Evolutionary conservation across 2,329 filamentous ascomycete species (phyloP).

Genomic region (Alternaria triticimaculans): DNA sequence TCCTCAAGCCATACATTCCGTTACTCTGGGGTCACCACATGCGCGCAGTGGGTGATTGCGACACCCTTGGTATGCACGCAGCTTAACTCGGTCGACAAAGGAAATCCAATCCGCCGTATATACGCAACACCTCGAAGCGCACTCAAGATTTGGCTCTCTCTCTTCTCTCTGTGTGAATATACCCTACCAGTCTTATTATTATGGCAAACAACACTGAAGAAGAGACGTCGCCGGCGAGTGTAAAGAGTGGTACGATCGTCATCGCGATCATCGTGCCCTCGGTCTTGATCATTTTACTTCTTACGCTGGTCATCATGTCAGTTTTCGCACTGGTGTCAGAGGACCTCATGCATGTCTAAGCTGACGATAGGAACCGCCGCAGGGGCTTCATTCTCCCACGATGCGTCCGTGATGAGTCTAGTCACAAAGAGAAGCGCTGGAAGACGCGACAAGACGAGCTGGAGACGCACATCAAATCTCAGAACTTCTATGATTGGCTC

Average conservation of each 20-base stretch:
- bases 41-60: constrained; percentile 9
- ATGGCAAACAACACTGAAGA: constrained; percentile 24
- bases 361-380: constrained; percentile 21
- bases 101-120: constrained; percentile 5
- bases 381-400: constrained; percentile 34
- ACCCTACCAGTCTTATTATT: neutral
- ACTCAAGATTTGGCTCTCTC: neutral
- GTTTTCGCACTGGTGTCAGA: constrained; percentile 1
- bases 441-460: constrained; percentile 41
- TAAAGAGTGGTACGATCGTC: constrained; percentile 25
- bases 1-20: constrained; percentile 2
- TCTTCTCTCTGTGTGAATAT: neutral
- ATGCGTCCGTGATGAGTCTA: constrained; percentile 15
- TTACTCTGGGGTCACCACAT: constrained; percentile 8
- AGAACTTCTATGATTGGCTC: constrained; percentile 45
- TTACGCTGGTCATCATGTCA: constrained; percentile 41
- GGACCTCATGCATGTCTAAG: neutral
- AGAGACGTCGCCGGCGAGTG: neutral
- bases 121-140: neutral
- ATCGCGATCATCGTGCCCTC: constrained; percentile 43
- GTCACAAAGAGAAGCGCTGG: constrained; percentile 28
- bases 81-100: constrained; percentile 19
- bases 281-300: constrained; percentile 38
- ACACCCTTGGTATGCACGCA: constrained; percentile 17
- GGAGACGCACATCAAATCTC: constrained; percentile 38